phyloP scores from a whole-genome alignment of 371 early-diverging fungal genomes.

The Mucor racemosus region DNA sequence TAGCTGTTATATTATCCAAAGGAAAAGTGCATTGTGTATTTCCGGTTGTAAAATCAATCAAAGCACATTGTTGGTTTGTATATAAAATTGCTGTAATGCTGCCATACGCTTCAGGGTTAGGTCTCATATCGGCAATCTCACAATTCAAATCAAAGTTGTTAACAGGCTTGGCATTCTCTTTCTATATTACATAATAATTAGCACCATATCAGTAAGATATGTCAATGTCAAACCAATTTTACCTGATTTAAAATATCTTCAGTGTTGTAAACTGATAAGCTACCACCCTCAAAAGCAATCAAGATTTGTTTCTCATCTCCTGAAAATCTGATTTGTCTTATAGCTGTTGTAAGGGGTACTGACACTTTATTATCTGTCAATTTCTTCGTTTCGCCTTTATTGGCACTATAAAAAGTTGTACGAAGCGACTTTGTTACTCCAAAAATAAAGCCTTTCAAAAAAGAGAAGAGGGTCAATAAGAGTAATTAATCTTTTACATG shows the following conservation, averaged over 20 bases:
- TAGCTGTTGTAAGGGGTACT: conserved; percentile 21
- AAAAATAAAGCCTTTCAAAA: conserved; percentile 38
- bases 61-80: conserved; percentile 22
- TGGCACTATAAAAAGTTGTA: conserved; percentile 28
- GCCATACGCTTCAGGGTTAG: conserved; percentile 46
- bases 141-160: conserved; percentile 17
- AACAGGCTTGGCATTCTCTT: conserved; percentile 24
- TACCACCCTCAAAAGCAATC: conserved; percentile 27
- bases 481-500: background rate
- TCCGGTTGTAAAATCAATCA: conserved; percentile 37
- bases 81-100: conserved; percentile 40
- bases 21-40: conserved; percentile 24
- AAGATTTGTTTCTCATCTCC: conserved; percentile 37
- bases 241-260: conserved; percentile 38
- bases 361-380: conserved; percentile 25
- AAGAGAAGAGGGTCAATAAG: background rate
- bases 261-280: conserved; percentile 33
- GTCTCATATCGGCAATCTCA: conserved; percentile 42
- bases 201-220: background rate
- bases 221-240: background rate
- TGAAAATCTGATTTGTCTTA: conserved; percentile 42
- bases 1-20: conserved; percentile 33
- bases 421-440: conserved; percentile 38
- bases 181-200: conserved; percentile 19
- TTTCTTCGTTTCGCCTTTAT: conserved; percentile 26